These are phyloP conservation scores for Penicillium salamii DNA, from an alignment of 495 filamentous ascomycete genomes.

Conservation along the genomic window DNA sequence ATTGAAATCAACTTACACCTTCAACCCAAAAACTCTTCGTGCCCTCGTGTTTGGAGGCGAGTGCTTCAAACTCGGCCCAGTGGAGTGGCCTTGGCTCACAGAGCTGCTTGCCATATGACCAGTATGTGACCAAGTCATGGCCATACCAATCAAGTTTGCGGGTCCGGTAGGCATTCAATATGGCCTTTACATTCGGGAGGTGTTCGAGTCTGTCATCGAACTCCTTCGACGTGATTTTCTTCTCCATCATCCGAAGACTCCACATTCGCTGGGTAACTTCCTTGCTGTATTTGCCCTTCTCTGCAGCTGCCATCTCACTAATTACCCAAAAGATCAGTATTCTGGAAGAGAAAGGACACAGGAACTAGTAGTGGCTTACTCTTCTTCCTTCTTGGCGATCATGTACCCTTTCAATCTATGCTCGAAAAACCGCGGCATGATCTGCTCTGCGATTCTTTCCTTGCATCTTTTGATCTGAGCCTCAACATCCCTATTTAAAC, in stretches of 20 bases:
- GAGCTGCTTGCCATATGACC: slow-evolving; percentile 2
- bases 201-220: neutral
- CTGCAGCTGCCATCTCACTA: neutral
- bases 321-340: neutral
- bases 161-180: neutral
- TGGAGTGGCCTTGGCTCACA: slow-evolving; percentile 1
- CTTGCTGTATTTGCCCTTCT: neutral
- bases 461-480: slow-evolving; percentile 11
- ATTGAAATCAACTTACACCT: slow-evolving; percentile 3
- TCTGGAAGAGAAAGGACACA: neutral
- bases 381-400: neutral
- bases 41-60: neutral
- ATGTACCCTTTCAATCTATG: neutral
- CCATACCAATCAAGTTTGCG: neutral
- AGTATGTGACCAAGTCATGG: slow-evolving; percentile 6
- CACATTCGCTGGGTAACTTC: neutral
- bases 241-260: neutral
- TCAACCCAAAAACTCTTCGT: slow-evolving; percentile 7
- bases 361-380: neutral
- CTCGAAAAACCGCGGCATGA: slow-evolving; percentile 13
- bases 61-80: neutral
- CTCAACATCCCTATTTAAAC: slow-evolving; percentile 7
- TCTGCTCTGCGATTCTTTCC: slow-evolving; percentile 10
- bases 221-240: neutral
- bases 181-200: neutral